Conservation (phyloP, 2,329 filamentous ascomycete genomes). For the Ophiostoma sp. region DNA sequence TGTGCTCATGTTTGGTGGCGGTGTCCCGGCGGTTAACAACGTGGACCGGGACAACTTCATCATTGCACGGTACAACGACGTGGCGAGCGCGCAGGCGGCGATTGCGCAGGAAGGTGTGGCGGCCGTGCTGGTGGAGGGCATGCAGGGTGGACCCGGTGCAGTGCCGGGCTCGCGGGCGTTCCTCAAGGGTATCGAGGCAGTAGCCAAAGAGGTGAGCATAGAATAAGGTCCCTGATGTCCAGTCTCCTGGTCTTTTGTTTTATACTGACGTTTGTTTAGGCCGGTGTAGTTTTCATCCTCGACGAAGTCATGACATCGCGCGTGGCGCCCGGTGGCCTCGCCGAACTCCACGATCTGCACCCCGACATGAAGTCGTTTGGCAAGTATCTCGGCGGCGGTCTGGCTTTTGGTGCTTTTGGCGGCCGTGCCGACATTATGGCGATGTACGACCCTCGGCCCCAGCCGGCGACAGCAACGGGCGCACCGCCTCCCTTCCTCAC, state of each 20-base stretch:
- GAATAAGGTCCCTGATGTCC: no score
- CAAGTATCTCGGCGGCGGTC: conserved; percentile 60
- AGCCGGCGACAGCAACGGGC: not conserved
- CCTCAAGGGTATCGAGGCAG: conserved; percentile 50
- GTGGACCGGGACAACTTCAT: conserved; percentile 57
- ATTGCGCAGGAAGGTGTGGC: conserved; percentile 51
- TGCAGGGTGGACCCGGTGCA: conserved; percentile 63
- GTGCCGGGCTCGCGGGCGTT: conserved; percentile 54
- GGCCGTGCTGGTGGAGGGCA: conserved; percentile 64
- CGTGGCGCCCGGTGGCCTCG: conserved; percentile 53
- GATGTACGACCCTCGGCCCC: conserved; percentile 63
- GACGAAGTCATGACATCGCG: conserved; percentile 72
- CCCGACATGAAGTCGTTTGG: conserved; percentile 56
- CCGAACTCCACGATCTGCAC: conserved; percentile 58
- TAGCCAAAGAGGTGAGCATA: conserved; percentile 53
- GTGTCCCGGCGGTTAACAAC: conserved; percentile 42
- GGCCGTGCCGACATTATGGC: conserved; percentile 65
- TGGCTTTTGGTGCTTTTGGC: conserved; percentile 61
- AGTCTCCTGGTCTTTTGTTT: no score
- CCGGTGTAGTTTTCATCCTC: conserved; percentile 60
- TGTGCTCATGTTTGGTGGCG: conserved; percentile 40
- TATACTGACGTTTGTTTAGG: conserved; percentile 11
- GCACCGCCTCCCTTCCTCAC: conserved; percentile 40
- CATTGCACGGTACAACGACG: conserved; percentile 62
- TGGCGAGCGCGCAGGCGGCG: conserved; percentile 45